These are phyloP conservation scores for Phialophora chinensis DNA, from an alignment of 2,329 filamentous ascomycete genomes.

Conservation along the genomic window DNA sequence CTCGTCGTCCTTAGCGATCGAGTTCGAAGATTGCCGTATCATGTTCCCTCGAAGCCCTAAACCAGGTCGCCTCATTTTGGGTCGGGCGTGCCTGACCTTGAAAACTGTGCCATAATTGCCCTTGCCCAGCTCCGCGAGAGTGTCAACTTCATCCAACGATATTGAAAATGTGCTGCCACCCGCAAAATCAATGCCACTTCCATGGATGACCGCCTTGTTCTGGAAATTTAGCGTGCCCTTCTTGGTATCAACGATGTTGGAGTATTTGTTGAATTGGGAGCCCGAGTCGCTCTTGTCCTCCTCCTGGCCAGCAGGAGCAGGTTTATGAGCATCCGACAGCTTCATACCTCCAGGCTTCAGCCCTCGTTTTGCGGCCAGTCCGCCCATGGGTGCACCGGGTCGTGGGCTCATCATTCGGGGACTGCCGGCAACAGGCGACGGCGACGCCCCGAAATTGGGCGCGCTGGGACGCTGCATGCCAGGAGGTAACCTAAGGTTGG, in stretches of 20 bases:
- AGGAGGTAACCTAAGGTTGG: slow-evolving; percentile 29
- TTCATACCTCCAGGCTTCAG: slow-evolving; percentile 54
- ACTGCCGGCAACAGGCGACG: slow-evolving; percentile 52
- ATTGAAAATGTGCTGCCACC: slow-evolving; percentile 90
- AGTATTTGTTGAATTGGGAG: slow-evolving; percentile 69
- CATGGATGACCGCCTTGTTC: slow-evolving; percentile 87
- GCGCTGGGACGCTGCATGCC: slow-evolving; percentile 41
- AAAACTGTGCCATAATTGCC: slow-evolving; percentile 99
- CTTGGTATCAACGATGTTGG: slow-evolving; percentile 87
- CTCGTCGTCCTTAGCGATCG: slow-evolving; percentile 40
- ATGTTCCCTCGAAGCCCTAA: slow-evolving; percentile 67
- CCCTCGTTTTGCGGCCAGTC: slow-evolving; percentile 54
- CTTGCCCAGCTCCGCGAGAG: slow-evolving; percentile 90
- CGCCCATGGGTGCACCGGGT: slow-evolving; percentile 49
- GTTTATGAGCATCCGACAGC: slow-evolving; percentile 56
- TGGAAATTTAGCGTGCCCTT: slow-evolving; percentile 91
- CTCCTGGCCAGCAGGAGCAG: slow-evolving; percentile 48
- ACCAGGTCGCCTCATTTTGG: slow-evolving; percentile 65
- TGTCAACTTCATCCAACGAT: slow-evolving; percentile 93
- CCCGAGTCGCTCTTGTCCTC: slow-evolving; percentile 41
- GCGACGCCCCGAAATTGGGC: slow-evolving; percentile 47
- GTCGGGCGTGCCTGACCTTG: slow-evolving; percentile 86
- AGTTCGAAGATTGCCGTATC: slow-evolving; percentile 44
- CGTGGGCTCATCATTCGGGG: slow-evolving; percentile 43
- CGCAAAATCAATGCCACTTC: slow-evolving; percentile 88